Base-by-base conservation (phyloP, 2,329 filamentous ascomycete species). In the Botrytis deweyae region DNA sequence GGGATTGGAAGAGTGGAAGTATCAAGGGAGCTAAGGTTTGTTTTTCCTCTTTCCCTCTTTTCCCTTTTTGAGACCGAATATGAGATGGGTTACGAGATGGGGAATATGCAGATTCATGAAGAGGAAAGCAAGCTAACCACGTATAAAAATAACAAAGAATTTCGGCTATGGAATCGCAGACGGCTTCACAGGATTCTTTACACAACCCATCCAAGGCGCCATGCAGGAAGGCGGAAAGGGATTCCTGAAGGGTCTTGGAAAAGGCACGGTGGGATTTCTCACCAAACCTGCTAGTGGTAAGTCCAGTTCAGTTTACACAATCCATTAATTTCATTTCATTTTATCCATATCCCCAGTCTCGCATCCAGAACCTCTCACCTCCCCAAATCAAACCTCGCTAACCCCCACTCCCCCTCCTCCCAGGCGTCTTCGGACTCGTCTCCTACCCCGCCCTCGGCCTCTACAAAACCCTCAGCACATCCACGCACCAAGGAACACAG, bases 361-460 rank as follows among this genome's bases (percentile, higher is more conserved):
- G 14, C 40, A 42, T 42, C 14, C 40, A 40, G 8, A 40, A 3
- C 12, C 40, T 40, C 40, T 3, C 40, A 9, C 12, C 40, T 38
- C 38, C 38, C 7, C 38, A 10, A 42, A 14, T 12, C 12, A 12
- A 4, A 18, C n/a, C 12, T 4, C 36, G 2, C 33, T 40, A 58
- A 69, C 22, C 18, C 18, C 44, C 44, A 20, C 44, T 58, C 22
- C 18, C 18, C 44, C 44, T 8, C 44, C 20, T 49, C 25, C 38
- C 42, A 65, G 72, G 42, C 9, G 36, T 72, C 14, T 72, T 74
- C 46, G 68, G 72, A 12, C 42, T 74, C 33, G 70, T 74, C 20
- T 62, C 72, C 44, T 74, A 74, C 61, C 72, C 72, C 29, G 70
- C 70, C 4, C 25, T 74, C 25, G 72, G 68, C 20, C 33, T 74